phyloP scores from a whole-genome alignment of 177 flowering plant genomes.

The Vitis hybrid region DNA sequence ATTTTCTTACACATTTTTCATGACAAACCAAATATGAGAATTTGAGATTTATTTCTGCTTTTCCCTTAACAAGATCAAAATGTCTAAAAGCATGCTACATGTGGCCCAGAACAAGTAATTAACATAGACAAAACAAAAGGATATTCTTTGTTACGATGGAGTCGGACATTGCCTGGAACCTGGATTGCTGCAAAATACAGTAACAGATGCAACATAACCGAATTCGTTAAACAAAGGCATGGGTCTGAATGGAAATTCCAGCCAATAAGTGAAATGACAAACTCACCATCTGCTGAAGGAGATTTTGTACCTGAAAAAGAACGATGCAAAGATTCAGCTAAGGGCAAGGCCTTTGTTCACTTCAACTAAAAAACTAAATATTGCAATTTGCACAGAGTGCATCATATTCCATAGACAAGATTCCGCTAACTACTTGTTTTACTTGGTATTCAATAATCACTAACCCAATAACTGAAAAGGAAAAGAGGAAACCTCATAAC shows the following conservation, averaged over 20 bases:
- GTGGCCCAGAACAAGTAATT: neutral
- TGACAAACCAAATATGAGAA: no score
- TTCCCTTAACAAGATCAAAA: no score
- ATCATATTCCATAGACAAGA: neutral
- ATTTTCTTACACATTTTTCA: no score
- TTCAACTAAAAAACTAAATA: neutral
- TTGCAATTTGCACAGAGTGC: neutral
- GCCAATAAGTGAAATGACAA: neutral
- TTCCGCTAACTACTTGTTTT: neutral
- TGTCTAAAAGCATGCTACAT: neutral
- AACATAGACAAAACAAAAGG: conserved; percentile 31
- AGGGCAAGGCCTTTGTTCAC: neutral
- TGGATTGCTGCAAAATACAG: conserved; percentile 64
- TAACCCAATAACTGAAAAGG: neutral
- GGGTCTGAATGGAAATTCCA: neutral
- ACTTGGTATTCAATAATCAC: neutral
- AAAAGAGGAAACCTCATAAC: neutral
- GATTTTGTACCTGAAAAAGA: conserved; percentile 67
- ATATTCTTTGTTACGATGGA: conserved; percentile 82
- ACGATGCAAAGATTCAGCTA: conserved; percentile 11
- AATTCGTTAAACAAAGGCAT: neutral
- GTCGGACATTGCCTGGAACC: conserved; percentile 85
- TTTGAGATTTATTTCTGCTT: no score
- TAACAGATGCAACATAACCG: conserved; percentile 1
- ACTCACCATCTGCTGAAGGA: conserved; percentile 87